Conservation (phyloP, 2,329 filamentous ascomycete genomes). For the Beauveria bassiana region DNA sequence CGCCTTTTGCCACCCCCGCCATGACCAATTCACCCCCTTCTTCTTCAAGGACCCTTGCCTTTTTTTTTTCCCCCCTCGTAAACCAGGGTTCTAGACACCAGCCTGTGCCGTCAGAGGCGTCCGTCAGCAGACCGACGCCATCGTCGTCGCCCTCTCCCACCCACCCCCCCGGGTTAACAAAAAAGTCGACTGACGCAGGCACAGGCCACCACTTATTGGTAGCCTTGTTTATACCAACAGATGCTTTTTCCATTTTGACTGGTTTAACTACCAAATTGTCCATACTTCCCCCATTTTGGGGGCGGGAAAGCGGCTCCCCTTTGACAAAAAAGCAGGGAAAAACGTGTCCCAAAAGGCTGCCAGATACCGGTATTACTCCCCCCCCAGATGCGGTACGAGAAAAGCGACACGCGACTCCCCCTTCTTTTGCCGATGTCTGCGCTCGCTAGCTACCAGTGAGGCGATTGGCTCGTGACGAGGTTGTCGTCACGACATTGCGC, state of each 20-base stretch:
- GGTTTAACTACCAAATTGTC: background rate
- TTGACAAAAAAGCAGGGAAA: conserved; percentile 1
- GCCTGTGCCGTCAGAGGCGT: conserved; percentile 4
- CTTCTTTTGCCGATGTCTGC: background rate
- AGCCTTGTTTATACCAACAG: background rate
- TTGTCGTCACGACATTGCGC: background rate
- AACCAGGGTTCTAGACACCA: background rate
- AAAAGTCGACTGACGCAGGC: background rate
- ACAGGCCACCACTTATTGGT: conserved; percentile 1
- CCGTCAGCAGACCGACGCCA: background rate
- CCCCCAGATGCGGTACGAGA: too few species aligned
- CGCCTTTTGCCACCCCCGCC: too few species aligned
- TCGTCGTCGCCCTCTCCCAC: background rate
- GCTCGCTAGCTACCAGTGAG: background rate
- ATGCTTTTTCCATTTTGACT: too few species aligned
- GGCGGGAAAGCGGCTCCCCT: background rate
- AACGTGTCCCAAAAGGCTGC: background rate
- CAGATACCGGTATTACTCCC: too few species aligned
- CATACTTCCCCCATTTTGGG: background rate
- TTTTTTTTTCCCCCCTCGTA: background rate
- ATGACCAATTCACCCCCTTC: background rate
- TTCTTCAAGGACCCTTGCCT: background rate
- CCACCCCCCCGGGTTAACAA: too few species aligned
- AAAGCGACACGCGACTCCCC: too few species aligned
- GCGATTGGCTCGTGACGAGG: background rate